Evolutionary conservation across 2,329 filamentous ascomycete genomes (phyloP).

Genomic region (Diplocarpon rosae): DNA sequence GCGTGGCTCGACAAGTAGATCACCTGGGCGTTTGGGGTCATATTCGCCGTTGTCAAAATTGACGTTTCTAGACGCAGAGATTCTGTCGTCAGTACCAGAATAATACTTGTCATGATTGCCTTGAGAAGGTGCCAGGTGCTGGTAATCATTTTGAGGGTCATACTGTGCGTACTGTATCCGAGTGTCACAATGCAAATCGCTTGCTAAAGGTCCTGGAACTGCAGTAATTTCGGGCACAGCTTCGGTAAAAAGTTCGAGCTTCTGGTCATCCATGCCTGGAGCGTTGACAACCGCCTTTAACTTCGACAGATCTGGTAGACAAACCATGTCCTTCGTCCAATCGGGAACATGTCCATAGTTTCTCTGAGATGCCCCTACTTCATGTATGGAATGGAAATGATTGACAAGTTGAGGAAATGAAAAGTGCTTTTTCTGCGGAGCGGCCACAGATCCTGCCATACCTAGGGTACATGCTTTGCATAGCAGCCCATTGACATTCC

Average conservation of each 20-base stretch:
- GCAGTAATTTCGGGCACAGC: slow-evolving; percentile 36
- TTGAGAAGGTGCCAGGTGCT: slow-evolving; percentile 21
- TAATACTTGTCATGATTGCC: slow-evolving; percentile 27
- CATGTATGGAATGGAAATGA: slow-evolving; percentile 39
- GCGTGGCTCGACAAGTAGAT: slow-evolving; percentile 11
- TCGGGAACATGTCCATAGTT: slow-evolving; percentile 30
- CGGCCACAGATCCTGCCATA: slow-evolving; percentile 17
- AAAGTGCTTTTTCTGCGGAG: slow-evolving; percentile 32
- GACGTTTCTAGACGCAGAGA: slow-evolving; percentile 7
- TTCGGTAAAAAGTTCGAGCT: slow-evolving; percentile 39
- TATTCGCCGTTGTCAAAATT: slow-evolving; percentile 18
- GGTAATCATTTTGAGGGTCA: slow-evolving; percentile 5
- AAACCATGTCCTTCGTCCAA: slow-evolving; percentile 52
- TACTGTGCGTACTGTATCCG: slow-evolving; percentile 7
- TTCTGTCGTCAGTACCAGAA: slow-evolving; percentile 5
- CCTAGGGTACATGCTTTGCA: slow-evolving; percentile 43
- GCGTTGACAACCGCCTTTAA: slow-evolving; percentile 38
- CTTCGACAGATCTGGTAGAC: slow-evolving; percentile 40
- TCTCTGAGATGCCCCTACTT: slow-evolving; percentile 22
- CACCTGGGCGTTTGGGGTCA: slow-evolving; percentile 19
- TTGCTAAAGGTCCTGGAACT: slow-evolving; percentile 2
- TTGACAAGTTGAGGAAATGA: slow-evolving; percentile 50
- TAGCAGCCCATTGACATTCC: slow-evolving; percentile 40
- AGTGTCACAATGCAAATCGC: background rate
- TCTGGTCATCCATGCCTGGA: slow-evolving; percentile 45